Percentiles rank a stretch among this genome's conserved stretches.
phyloP scores from a whole-genome alignment of 371 early-diverging fungal species.

The Basidiobolus meristosporus region DNA sequence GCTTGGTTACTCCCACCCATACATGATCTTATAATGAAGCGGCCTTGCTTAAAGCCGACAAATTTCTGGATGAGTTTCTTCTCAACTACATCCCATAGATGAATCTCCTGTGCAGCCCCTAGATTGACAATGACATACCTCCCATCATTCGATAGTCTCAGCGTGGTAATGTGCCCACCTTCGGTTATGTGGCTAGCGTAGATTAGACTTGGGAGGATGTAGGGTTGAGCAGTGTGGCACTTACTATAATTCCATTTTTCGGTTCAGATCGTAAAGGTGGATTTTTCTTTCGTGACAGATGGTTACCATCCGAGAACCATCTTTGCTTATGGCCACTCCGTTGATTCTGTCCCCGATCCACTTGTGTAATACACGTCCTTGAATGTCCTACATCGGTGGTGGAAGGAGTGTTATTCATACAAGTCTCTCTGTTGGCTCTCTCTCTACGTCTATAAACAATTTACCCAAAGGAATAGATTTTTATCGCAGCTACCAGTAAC shows the following conservation, averaged over 20 bases:
- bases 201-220: too few relatives aligned
- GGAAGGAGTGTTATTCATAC: too few relatives aligned
- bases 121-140: too few relatives aligned
- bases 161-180: too few relatives aligned
- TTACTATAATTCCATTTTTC: too few relatives aligned
- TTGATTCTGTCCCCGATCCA: slow-evolving; percentile 58
- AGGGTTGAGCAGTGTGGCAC: too few relatives aligned
- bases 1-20: slow-evolving; percentile 73
- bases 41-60: slow-evolving; percentile 65
- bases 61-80: slow-evolving; percentile 46
- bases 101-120: too few relatives aligned
- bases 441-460: too few relatives aligned
- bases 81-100: slow-evolving; percentile 76
- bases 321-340: slow-evolving; percentile 57
- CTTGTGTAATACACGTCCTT: slow-evolving; percentile 36
- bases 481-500: slow-evolving; percentile 67
- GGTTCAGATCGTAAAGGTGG: slow-evolving; percentile 53
- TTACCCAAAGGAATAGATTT: slow-evolving; percentile 49
- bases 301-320: slow-evolving; percentile 57
- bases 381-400: slow-evolving; percentile 25
- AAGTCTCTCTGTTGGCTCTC: too few relatives aligned
- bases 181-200: too few relatives aligned
- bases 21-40: slow-evolving; percentile 78
- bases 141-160: too few relatives aligned
- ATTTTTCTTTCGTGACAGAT: slow-evolving; percentile 49